phyloP scores from a whole-genome alignment of 2,329 filamentous ascomycete genomes.

The Neocucurbitaria cava region DNA sequence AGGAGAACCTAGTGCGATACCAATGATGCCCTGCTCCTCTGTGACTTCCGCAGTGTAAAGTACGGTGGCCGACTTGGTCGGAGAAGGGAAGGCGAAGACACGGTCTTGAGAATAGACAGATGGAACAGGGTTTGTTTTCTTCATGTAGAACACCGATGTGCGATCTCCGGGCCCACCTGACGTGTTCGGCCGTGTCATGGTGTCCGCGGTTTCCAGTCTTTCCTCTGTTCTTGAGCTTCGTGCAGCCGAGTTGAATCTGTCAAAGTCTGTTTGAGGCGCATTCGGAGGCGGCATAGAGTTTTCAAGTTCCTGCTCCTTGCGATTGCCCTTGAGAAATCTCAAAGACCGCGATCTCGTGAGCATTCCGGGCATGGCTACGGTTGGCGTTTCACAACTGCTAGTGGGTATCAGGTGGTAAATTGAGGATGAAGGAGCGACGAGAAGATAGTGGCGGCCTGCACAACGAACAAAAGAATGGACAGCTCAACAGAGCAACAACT shows the following conservation, averaged over 20 bases:
- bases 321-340: conserved; percentile 42
- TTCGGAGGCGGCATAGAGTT: conserved; percentile 32
- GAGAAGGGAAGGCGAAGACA: conserved; percentile 35
- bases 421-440: conserved; percentile 28
- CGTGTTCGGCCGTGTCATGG: conserved; percentile 43
- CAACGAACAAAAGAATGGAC: conserved; percentile 50
- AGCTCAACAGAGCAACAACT: conserved; percentile 45
- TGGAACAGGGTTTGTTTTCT: conserved; percentile 40
- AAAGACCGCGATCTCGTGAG: conserved; percentile 48
- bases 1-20: conserved; percentile 50
- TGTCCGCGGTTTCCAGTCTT: conserved; percentile 38
- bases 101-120: conserved; percentile 33
- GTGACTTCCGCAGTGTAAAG: conserved; percentile 41
- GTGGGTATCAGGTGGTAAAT: conserved; percentile 40
- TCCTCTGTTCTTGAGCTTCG: conserved; percentile 32
- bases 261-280: conserved; percentile 32
- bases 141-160: conserved; percentile 41
- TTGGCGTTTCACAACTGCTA: conserved; percentile 45
- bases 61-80: conserved; percentile 38
- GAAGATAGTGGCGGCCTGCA: conserved; percentile 22
- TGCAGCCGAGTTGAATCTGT: conserved; percentile 43
- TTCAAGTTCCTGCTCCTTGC: conserved; percentile 39
- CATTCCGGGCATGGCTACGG: conserved; percentile 41
- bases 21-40: conserved; percentile 42
- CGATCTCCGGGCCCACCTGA: conserved; percentile 44